Evolutionary conservation across 1,284 basidiomycete species (phyloP).

Genomic region (Agroathelia rolfsii): DNA sequence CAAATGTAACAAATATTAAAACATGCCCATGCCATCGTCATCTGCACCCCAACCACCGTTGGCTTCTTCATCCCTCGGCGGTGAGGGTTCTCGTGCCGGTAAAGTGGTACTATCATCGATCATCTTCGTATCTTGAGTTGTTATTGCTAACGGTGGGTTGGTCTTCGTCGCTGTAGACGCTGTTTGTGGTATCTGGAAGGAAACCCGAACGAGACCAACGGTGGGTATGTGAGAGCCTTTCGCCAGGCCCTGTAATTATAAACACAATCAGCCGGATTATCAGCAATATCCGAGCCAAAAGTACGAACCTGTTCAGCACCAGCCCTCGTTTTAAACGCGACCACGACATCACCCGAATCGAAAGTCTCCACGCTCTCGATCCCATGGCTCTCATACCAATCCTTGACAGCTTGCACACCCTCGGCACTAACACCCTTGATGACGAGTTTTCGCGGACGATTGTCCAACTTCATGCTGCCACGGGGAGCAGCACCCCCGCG

Average conservation of each 20-base stretch:
- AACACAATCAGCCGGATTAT: conserved; percentile 9
- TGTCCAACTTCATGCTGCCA: conserved; percentile 80
- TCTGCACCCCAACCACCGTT: conserved; percentile 3
- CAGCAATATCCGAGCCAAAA: conserved; percentile 6
- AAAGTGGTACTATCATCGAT: conserved; percentile 6
- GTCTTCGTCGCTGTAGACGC: too few relatives aligned
- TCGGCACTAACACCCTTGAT: conserved; percentile 59
- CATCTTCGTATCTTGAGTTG: conserved; percentile 13
- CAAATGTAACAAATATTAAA: conserved; percentile 25
- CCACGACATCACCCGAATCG: conserved; percentile 47
- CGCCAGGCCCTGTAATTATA: conserved; percentile 49
- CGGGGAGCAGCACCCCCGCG: conserved; percentile 52
- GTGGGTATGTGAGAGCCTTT: conserved; percentile 57
- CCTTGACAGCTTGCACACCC: conserved; percentile 50
- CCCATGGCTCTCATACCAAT: conserved; percentile 79
- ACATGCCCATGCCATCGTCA: conserved; percentile 56
- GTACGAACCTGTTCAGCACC: conserved; percentile 63
- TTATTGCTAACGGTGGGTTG: conserved; percentile 10
- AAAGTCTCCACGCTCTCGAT: conserved; percentile 44
- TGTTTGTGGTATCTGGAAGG: conserved; percentile 45
- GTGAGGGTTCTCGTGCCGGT: background rate
- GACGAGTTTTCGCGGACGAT: conserved; percentile 75
- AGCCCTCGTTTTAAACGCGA: conserved; percentile 56
- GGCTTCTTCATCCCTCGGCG: conserved; percentile 4
- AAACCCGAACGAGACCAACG: conserved; percentile 52